Conservation (phyloP, 257 asterid species). For the Gentiana macrophylla region DNA sequence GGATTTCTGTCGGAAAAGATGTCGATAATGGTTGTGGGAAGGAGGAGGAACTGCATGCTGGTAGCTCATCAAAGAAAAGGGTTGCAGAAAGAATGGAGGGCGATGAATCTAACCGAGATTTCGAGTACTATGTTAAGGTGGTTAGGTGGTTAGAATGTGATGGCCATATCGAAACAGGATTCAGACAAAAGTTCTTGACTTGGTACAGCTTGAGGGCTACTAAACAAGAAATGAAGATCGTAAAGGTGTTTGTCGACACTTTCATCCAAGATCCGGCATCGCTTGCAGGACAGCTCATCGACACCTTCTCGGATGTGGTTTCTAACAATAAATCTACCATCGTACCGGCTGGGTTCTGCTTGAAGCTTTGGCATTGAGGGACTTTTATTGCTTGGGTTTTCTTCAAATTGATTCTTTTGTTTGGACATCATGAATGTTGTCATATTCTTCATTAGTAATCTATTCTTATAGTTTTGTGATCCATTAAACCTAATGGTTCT, state of each 20-base stretch:
- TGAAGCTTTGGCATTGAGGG: conserved; percentile 80
- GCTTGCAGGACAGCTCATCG: conserved; percentile 76
- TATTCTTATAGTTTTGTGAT: too few species aligned
- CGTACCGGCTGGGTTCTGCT: conserved; percentile 69
- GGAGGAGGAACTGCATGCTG: conserved; percentile 67
- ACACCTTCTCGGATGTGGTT: conserved; percentile 53
- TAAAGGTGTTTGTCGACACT: conserved; percentile 60
- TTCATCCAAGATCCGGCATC: conserved; percentile 69
- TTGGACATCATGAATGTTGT: too few species aligned
- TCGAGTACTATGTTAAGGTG: conserved; percentile 74
- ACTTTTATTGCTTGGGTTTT: too few species aligned
- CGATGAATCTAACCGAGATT: conserved; percentile 40
- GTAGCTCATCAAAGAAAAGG: conserved; percentile 71
- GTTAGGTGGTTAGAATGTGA: conserved; percentile 79
- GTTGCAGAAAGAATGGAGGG: conserved; percentile 23
- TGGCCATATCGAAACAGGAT: conserved; percentile 52
- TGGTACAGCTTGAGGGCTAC: conserved; percentile 93
- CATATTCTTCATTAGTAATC: too few species aligned
- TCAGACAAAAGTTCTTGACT: conserved; percentile 78
- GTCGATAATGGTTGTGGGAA: conserved; percentile 23
- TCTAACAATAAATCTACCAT: conserved; percentile 45
- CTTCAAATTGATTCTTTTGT: too few species aligned
- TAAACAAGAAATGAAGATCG: conserved; percentile 55
- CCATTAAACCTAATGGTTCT: too few species aligned
- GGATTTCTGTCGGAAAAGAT: conserved; percentile 28